Conservation (phyloP, 306 rosid species). For the Malus sylvestris region DNA sequence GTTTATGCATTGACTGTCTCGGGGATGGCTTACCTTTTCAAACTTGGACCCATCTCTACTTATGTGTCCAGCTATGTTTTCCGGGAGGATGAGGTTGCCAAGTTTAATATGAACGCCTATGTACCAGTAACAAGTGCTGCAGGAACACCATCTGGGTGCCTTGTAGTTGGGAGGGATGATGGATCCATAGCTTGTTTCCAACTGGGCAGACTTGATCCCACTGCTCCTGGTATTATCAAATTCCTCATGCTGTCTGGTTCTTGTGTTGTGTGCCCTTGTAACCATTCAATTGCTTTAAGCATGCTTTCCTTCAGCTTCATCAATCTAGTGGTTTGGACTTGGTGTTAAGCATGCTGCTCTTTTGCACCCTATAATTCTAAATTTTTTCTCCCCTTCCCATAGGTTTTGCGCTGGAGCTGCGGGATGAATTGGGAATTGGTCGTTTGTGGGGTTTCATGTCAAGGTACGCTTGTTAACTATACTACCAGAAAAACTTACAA, state of each 20-base stretch:
- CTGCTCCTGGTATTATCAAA: conserved; percentile 49
- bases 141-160: conserved; percentile 48
- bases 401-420: conserved; percentile 68
- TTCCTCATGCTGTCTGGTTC: conserved; percentile 4
- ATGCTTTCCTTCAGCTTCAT: conserved; percentile 7
- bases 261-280: conserved; percentile 8
- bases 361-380: conserved; percentile 4
- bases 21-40: conserved; percentile 64
- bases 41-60: conserved; percentile 41
- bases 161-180: conserved; percentile 60
- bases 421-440: conserved; percentile 78
- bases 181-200: conserved; percentile 73
- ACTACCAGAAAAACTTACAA: not conserved
- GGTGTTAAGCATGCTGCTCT: not conserved
- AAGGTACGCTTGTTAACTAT: conserved; percentile 35
- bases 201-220: conserved; percentile 57
- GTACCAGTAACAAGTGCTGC: conserved; percentile 47
- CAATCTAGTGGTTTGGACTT: conserved; percentile 7
- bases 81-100: conserved; percentile 43
- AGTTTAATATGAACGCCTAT: conserved; percentile 37
- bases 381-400: conserved; percentile 11
- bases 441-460: conserved; percentile 89
- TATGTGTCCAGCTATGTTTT: conserved; percentile 41
- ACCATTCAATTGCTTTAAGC: not conserved
- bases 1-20: conserved; percentile 57